These are phyloP conservation scores for Leptographium procerum DNA, from an alignment of 2,329 filamentous ascomycete species.

Conservation along the genomic window DNA sequence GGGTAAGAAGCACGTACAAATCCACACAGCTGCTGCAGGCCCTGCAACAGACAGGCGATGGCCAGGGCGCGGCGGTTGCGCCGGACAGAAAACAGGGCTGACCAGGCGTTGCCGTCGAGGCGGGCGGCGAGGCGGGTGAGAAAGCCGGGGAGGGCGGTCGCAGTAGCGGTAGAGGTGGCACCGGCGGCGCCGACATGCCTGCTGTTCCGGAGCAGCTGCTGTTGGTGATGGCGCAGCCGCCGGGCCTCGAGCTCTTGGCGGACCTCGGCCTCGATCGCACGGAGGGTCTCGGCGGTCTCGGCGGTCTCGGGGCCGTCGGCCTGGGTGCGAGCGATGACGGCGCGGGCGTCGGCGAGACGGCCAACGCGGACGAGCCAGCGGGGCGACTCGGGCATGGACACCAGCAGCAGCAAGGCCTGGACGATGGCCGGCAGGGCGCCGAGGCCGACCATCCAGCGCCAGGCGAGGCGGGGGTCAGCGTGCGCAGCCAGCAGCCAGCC, in stretches of 20 bases:
- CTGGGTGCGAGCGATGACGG: constrained; percentile 54
- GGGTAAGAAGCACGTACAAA: constrained; percentile 44
- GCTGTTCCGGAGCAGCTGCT: background rate
- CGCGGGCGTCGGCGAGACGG: constrained; percentile 46
- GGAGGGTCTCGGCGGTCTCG: constrained; percentile 37
- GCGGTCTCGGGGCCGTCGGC: constrained; percentile 10
- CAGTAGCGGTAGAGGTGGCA: too few species aligned
- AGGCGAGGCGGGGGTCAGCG: constrained; percentile 45
- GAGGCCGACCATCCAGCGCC: constrained; percentile 86
- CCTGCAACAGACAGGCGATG: constrained; percentile 81
- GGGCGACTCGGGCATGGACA: constrained; percentile 76
- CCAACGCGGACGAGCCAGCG: constrained; percentile 71
- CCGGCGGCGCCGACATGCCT: background rate
- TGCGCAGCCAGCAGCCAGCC: constrained; percentile 63
- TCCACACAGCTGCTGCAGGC: constrained; percentile 77
- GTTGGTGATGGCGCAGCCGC: constrained; percentile 24
- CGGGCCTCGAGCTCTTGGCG: constrained; percentile 50
- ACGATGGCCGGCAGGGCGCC: constrained; percentile 65
- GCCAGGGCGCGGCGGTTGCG: constrained; percentile 64
- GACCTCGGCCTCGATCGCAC: constrained; percentile 63
- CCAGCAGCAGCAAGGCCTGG: constrained; percentile 56
- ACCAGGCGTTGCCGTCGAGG: constrained; percentile 36
- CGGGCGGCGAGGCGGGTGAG: constrained; percentile 14
- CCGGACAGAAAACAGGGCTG: constrained; percentile 42
- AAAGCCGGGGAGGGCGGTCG: too few species aligned